Conservation (phyloP, 208 protist species). For the Trypanosoma theileri region DNA sequence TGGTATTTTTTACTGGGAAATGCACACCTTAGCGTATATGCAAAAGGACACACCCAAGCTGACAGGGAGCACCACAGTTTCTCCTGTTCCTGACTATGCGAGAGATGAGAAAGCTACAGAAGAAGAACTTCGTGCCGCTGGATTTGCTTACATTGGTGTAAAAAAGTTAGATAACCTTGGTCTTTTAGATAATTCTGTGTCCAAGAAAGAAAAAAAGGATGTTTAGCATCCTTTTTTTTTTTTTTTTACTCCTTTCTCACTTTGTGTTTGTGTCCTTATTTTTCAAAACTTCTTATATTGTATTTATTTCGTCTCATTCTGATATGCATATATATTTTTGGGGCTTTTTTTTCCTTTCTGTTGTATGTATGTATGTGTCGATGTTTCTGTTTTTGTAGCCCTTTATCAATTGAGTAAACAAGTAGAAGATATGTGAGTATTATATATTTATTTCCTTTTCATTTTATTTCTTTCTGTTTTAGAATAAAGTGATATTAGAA, state of each 20-base stretch:
- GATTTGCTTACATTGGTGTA: conserved; percentile 79
- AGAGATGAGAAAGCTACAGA: conserved; percentile 78
- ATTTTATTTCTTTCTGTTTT: background rate
- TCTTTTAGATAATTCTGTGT: background rate
- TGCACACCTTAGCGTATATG: conserved; percentile 50
- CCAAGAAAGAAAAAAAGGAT: background rate
- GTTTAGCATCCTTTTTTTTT: background rate
- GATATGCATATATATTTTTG: background rate
- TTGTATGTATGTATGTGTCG: background rate
- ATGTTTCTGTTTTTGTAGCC: background rate
- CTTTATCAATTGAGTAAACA: no score
- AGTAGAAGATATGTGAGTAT: background rate
- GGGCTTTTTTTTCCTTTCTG: background rate
- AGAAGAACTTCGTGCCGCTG: conserved; percentile 72
- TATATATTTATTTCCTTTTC: conserved; percentile 9
- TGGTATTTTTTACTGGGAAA: conserved; percentile 68
- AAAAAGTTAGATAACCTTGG: conserved; percentile 81
- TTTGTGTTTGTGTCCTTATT: background rate
- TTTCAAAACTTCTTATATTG: no score
- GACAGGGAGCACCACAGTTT: conserved; percentile 63
- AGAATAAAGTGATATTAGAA: conserved; percentile 10
- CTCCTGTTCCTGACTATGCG: conserved; percentile 73
- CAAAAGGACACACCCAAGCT: conserved; percentile 54
- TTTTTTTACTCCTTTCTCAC: background rate
- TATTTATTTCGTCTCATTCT: no score